These are phyloP conservation scores for Suaeda aralocaspica DNA, from an alignment of 148 eudicot species.

Conservation along the genomic window DNA sequence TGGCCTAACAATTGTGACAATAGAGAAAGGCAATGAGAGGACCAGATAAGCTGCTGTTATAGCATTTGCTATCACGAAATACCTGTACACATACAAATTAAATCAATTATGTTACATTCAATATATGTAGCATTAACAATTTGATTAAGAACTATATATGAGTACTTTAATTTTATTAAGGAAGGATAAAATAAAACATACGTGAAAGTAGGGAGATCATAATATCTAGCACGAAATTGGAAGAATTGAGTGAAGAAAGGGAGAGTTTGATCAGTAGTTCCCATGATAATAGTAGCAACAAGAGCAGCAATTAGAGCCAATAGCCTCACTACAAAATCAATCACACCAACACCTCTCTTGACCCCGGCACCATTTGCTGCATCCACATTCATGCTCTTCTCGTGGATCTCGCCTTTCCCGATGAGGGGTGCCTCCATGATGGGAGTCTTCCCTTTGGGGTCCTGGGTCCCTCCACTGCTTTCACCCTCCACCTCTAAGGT, in stretches of 20 bases:
- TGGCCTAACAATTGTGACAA: slow-evolving; percentile 74
- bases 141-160: no score
- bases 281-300: slow-evolving; percentile 39
- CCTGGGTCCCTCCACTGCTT: slow-evolving; percentile 14
- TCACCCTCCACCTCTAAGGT: slow-evolving; percentile 28
- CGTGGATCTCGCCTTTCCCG: slow-evolving; percentile 16
- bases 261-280: slow-evolving; percentile 43
- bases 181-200: slow-evolving; percentile 4
- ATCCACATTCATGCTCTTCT: not conserved
- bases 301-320: slow-evolving; percentile 32
- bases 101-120: no score
- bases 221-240: slow-evolving; percentile 42
- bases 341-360: slow-evolving; percentile 35
- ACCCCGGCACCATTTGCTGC: slow-evolving; percentile 20
- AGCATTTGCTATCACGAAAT: slow-evolving; percentile 72
- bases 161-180: no score
- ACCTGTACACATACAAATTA: slow-evolving; percentile 37
- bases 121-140: no score
- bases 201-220: slow-evolving; percentile 50
- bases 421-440: slow-evolving; percentile 39
- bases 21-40: slow-evolving; percentile 74
- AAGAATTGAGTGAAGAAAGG: slow-evolving; percentile 54
- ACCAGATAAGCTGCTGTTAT: slow-evolving; percentile 51
- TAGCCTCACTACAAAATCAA: slow-evolving; percentile 45
- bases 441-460: slow-evolving; percentile 43